Evolutionary conservation across 2,329 filamentous ascomycete species (phyloP).

Genomic region (Dactylonectria macrodidyma): DNA sequence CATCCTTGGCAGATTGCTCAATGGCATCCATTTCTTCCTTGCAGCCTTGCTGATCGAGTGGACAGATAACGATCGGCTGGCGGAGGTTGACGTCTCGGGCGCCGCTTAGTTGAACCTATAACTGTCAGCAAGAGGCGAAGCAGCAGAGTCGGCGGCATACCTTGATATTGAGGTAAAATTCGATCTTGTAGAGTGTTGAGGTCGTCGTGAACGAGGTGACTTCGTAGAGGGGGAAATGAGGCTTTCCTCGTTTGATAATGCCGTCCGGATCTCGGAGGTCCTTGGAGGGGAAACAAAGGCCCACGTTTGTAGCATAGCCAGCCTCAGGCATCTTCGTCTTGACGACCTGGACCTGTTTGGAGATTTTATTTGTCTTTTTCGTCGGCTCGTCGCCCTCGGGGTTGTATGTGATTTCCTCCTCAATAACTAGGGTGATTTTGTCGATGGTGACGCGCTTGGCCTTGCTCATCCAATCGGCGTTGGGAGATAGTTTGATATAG

Average conservation of each 20-base stretch:
- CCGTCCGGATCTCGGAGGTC: slow-evolving; percentile 91
- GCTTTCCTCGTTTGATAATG: slow-evolving; percentile 86
- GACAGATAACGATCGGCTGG: slow-evolving; percentile 96
- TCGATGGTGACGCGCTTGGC: slow-evolving; percentile 93
- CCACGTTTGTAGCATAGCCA: slow-evolving; percentile 93
- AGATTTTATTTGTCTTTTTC: slow-evolving; percentile 88
- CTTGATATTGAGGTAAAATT: slow-evolving; percentile 96
- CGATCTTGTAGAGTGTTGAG: slow-evolving; percentile 96
- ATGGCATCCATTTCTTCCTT: slow-evolving; percentile 99
- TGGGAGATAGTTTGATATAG: slow-evolving; percentile 94
- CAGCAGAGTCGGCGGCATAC: slow-evolving; percentile 62
- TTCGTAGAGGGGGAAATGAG: slow-evolving; percentile 90
- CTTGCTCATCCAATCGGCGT: slow-evolving; percentile 91
- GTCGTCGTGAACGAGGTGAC: slow-evolving; percentile 94
- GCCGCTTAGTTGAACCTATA: slow-evolving; percentile 87
- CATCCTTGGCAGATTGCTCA: slow-evolving; percentile 94
- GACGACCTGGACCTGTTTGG: slow-evolving; percentile 86
- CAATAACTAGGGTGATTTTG: slow-evolving; percentile 93
- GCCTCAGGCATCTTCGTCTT: slow-evolving; percentile 89
- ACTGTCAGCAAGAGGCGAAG: slow-evolving; percentile 40
- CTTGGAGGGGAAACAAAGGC: slow-evolving; percentile 90
- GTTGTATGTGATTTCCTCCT: slow-evolving; percentile 99
- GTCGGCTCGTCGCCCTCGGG: slow-evolving; percentile 96
- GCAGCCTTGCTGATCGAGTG: slow-evolving; percentile 93
- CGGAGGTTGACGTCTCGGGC: slow-evolving; percentile 90